phyloP scores from a whole-genome alignment of 345 rosid species.

The Dipteronia dyeriana region DNA sequence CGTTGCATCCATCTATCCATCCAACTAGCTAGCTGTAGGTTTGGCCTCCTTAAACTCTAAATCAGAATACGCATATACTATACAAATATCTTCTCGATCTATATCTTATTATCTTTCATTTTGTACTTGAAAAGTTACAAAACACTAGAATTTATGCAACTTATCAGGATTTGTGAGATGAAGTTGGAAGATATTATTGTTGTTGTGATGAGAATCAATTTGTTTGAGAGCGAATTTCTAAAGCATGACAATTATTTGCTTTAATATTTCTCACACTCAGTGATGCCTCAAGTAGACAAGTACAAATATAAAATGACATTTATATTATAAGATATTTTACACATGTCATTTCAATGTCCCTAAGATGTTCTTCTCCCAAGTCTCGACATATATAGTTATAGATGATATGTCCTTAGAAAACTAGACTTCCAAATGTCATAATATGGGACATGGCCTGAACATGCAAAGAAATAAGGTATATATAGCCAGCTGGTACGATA shows the following conservation, averaged over 20 bases:
- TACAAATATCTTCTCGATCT: background rate
- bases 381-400: background rate
- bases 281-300: background rate
- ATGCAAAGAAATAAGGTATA: background rate
- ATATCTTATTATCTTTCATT: no score
- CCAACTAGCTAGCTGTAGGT: background rate
- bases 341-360: constrained; percentile 13
- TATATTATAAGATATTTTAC: background rate
- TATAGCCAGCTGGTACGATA: background rate
- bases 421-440: background rate
- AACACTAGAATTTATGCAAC: constrained; percentile 10
- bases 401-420: background rate
- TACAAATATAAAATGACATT: background rate
- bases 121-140: background rate
- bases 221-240: background rate
- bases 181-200: background rate
- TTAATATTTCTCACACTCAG: constrained; percentile 8
- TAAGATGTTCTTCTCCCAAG: constrained; percentile 1
- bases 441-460: background rate
- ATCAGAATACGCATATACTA: background rate
- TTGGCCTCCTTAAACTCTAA: background rate
- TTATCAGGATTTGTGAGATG: background rate
- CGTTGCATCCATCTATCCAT: background rate
- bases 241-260: background rate
- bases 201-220: constrained; percentile 5